Conservation (phyloP, 2,329 filamentous ascomycete species). For the Fusarium vanettenii region DNA sequence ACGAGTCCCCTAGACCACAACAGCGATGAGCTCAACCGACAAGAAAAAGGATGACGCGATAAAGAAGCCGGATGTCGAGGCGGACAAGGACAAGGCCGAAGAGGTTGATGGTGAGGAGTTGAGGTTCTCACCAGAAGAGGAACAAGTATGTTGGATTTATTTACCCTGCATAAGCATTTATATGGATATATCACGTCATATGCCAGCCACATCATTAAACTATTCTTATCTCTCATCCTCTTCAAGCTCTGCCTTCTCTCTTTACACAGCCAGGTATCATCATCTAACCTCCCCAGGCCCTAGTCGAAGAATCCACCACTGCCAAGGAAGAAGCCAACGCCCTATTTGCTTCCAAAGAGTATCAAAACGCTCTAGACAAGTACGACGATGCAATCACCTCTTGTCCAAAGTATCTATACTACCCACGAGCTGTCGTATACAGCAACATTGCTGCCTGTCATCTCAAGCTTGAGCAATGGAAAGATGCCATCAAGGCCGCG, state of each 20-base stretch:
- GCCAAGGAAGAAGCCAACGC: conserved; percentile 83
- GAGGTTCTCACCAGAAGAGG: conserved; percentile 66
- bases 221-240: background rate
- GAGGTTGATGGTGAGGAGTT: conserved; percentile 41
- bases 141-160: conserved; percentile 58
- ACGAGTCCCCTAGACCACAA: background rate
- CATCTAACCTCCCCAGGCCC: conserved; percentile 58
- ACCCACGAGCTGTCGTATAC: conserved; percentile 86
- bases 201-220: background rate
- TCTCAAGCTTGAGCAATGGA: conserved; percentile 87
- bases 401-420: conserved; percentile 87
- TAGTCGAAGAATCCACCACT: conserved; percentile 77
- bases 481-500: conserved; percentile 80
- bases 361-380: conserved; percentile 80
- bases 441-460: conserved; percentile 93
- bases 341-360: conserved; percentile 79
- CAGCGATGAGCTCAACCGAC: conserved; percentile 11
- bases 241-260: background rate
- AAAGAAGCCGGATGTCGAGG: background rate
- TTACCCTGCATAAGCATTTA: background rate
- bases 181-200: background rate
- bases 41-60: background rate
- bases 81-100: background rate
- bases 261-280: background rate
- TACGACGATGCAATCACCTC: conserved; percentile 84